These are phyloP conservation scores for Halenospora varia DNA, from an alignment of 495 filamentous ascomycete genomes.

Conservation along the genomic window DNA sequence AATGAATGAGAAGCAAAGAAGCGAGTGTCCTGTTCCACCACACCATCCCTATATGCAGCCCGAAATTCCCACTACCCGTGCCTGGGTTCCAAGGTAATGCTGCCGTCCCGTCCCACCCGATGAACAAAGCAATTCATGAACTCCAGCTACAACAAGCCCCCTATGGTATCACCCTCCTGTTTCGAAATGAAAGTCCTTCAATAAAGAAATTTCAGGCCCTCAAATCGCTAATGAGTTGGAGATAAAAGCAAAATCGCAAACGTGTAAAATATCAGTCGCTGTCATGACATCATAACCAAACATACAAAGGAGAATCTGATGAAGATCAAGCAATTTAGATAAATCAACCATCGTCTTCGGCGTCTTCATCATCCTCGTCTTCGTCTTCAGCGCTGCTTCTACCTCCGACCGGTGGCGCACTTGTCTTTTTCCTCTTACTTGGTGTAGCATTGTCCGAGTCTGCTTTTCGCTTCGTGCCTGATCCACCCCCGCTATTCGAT, in stretches of 20 bases:
- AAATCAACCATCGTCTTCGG: conserved; percentile 35
- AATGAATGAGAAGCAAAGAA: conserved; percentile 7
- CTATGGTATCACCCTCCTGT: conserved; percentile 16
- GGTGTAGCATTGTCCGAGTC: conserved; percentile 36
- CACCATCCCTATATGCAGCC: conserved; percentile 22
- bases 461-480: conserved; percentile 35
- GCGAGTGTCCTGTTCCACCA: conserved; percentile 22
- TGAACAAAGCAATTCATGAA: conserved; percentile 1
- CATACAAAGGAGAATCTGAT: conserved; percentile 9
- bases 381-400: conserved; percentile 33
- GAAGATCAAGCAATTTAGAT: not conserved
- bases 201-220: not conserved
- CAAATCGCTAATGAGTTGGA: conserved; percentile 16
- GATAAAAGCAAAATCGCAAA: conserved; percentile 6
- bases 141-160: not conserved
- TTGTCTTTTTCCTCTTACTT: conserved; percentile 52
- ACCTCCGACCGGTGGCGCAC: conserved; percentile 27
- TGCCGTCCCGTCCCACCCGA: conserved; percentile 5
- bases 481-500: conserved; percentile 40
- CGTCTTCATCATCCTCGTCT: conserved; percentile 49
- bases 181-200: conserved; percentile 1
- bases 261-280: conserved; percentile 21
- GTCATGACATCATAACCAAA: conserved; percentile 28
- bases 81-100: conserved; percentile 9
- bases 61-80: conserved; percentile 4